These are phyloP conservation scores for Herpetospermum pedunculosum DNA, from an alignment of 306 rosid species.

Conservation along the genomic window DNA sequence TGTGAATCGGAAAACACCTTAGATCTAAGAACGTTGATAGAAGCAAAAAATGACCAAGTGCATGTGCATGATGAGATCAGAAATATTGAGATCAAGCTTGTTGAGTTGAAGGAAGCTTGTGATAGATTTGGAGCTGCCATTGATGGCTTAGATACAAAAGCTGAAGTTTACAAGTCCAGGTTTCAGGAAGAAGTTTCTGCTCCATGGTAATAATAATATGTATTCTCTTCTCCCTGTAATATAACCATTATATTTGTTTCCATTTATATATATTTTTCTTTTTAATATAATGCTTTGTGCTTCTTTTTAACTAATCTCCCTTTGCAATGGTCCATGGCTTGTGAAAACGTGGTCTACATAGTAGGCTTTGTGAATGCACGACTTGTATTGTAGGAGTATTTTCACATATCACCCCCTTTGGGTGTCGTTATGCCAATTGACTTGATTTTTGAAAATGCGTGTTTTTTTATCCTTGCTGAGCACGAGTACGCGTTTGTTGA, in stretches of 20 bases:
- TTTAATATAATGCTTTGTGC: neutral
- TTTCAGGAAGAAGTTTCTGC: slow-evolving; percentile 43
- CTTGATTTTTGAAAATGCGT: too few relatives aligned
- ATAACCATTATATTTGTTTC: neutral
- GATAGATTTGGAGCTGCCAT: slow-evolving; percentile 42
- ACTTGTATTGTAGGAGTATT: too few relatives aligned
- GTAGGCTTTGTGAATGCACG: too few relatives aligned
- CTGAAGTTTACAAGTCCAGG: slow-evolving; percentile 30
- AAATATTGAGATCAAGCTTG: slow-evolving; percentile 51
- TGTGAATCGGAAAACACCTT: slow-evolving; percentile 29
- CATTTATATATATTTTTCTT: too few relatives aligned
- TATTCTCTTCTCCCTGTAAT: neutral
- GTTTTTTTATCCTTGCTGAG: too few relatives aligned
- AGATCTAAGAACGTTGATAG: slow-evolving; percentile 30
- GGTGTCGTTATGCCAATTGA: too few relatives aligned
- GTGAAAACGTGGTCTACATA: neutral
- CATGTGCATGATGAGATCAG: slow-evolving; percentile 38
- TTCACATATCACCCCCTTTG: too few relatives aligned
- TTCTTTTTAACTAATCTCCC: neutral
- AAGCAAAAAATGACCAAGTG: slow-evolving; percentile 26
- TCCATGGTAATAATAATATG: slow-evolving; percentile 42
- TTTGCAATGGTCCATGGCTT: neutral
- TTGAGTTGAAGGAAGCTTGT: slow-evolving; percentile 62
- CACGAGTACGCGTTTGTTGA: too few relatives aligned
- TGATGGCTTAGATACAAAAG: slow-evolving; percentile 42